Evolutionary conservation across 1,284 basidiomycete genomes (phyloP).

Genomic region (Inonotus hispidus): DNA sequence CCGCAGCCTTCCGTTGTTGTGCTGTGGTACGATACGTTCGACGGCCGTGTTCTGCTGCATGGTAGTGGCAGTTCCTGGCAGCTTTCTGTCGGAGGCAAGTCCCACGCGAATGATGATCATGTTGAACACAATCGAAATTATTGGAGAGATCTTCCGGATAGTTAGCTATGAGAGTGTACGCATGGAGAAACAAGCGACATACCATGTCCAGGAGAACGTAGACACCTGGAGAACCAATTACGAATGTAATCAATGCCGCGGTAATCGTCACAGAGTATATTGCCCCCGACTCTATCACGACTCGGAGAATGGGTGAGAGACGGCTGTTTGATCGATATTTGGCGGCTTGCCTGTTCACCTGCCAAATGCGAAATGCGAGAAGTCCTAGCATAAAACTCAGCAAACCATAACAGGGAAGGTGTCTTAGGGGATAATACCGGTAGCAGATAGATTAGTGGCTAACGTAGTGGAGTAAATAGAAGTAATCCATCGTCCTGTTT

Average conservation of each 20-base stretch:
- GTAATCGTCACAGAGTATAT: conserved; percentile 32
- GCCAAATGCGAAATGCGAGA: not conserved
- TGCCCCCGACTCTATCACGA: conserved; percentile 37
- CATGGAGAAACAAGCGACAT: not conserved
- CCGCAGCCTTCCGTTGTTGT: not conserved
- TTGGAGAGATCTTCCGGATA: not conserved
- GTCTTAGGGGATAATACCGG: not conserved
- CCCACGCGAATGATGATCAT: not conserved
- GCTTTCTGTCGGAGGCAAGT: not conserved
- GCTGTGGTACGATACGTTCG: not conserved
- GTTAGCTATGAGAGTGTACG: not conserved
- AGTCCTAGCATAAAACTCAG: not conserved
- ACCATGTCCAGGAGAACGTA: conserved; percentile 36
- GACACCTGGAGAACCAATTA: conserved; percentile 31
- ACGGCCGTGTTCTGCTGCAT: not conserved
- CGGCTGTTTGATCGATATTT: not conserved
- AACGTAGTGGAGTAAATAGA: not conserved
- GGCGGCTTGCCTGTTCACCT: not conserved
- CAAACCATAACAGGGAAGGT: not conserved
- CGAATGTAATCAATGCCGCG: conserved; percentile 31
- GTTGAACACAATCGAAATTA: not conserved
- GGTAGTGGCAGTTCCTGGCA: not conserved
- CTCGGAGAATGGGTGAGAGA: conserved; percentile 26
- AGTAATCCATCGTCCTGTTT: not conserved
- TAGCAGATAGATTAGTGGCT: not conserved